A percentile compares a stretch with the other conserved stretches of the same genome.
These are phyloP conservation scores for Zizania latifolia DNA, from an alignment of 176 grass and related monocot species.

Conservation along the genomic window DNA sequence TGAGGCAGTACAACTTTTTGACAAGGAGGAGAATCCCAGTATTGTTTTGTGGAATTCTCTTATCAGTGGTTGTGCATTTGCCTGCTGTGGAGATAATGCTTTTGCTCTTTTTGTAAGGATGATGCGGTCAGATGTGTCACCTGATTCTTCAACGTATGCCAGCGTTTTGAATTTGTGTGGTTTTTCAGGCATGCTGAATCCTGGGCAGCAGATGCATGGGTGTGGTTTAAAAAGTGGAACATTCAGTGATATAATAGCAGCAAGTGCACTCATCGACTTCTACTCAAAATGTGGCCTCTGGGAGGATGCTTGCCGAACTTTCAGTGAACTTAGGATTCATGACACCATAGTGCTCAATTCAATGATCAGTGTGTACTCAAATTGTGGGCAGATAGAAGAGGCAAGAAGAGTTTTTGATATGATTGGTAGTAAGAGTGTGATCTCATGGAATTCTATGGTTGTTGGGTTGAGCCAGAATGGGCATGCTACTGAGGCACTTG, in stretches of 20 bases:
- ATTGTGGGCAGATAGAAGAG: conserved; percentile 43
- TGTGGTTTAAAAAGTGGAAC: conserved; percentile 41
- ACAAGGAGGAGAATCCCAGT: conserved; percentile 22
- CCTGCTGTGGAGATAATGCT: conserved; percentile 34
- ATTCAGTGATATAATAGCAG: conserved; percentile 41
- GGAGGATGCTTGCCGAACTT: conserved; percentile 64
- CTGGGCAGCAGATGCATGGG: conserved; percentile 46
- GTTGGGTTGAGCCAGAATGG: conserved; percentile 67
- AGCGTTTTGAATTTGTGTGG: conserved; percentile 42
- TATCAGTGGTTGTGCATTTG: conserved; percentile 42
- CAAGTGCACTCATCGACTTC: conserved; percentile 68
- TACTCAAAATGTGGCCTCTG: conserved; percentile 66
- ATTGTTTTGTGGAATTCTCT: conserved; percentile 64
- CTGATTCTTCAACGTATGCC: conserved; percentile 51
- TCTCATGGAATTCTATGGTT: conserved; percentile 76
- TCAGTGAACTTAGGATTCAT: conserved; percentile 40
- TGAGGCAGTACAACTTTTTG: conserved; percentile 38
- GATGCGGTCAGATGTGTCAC: conserved; percentile 22
- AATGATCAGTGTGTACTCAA: conserved; percentile 70
- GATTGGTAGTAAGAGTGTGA: conserved; percentile 50
- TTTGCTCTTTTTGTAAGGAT: conserved; percentile 46
- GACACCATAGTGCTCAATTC: conserved; percentile 66
- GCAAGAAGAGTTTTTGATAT: conserved; percentile 50
- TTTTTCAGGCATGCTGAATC: conserved; percentile 15
- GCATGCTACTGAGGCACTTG: conserved; percentile 45